Conservation (phyloP, 805 yeast genomes). For the Candida ipomoeae region DNA sequence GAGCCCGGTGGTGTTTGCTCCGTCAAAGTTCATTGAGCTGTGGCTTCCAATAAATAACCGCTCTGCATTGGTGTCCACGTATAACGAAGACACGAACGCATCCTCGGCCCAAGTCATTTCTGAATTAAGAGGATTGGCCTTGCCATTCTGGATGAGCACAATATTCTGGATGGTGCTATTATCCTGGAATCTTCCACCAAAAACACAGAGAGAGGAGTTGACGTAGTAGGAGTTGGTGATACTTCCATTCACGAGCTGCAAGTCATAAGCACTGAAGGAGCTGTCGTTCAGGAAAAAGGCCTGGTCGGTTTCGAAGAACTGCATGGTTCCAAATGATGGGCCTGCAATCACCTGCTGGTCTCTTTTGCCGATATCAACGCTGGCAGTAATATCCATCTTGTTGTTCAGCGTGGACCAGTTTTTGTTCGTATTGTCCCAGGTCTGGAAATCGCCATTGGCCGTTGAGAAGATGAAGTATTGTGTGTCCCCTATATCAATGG, state of each 20-base stretch:
- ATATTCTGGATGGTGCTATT: constrained; percentile 20
- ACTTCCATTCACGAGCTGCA: constrained; percentile 20
- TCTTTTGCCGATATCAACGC: constrained; percentile 18
- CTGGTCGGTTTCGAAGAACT: constrained; percentile 24
- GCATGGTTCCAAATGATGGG: constrained; percentile 32
- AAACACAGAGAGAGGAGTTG: constrained; percentile 47
- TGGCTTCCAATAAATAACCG: constrained; percentile 45
- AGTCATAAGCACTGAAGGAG: constrained; percentile 20
- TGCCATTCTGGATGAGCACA: constrained; percentile 25
- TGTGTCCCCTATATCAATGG: constrained; percentile 32
- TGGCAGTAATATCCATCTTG: constrained; percentile 27
- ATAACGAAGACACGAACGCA: constrained; percentile 28
- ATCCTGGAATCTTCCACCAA: constrained; percentile 58
- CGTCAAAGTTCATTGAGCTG: constrained; percentile 27
- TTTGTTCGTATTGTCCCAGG: constrained; percentile 41
- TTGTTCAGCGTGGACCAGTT: constrained; percentile 31
- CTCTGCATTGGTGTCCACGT: constrained; percentile 30
- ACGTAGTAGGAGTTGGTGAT: constrained; percentile 37
- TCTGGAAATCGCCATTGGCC: constrained; percentile 17
- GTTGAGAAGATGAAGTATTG: constrained; percentile 42
- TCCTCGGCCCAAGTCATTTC: constrained; percentile 24
- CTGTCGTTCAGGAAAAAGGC: constrained; percentile 22
- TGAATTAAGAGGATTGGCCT: constrained; percentile 20
- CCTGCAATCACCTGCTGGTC: constrained; percentile 35
- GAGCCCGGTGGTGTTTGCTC: constrained; percentile 39